These are phyloP conservation scores for Phytophthora megakarya DNA, from an alignment of 352 stramenopile genomes.

Conservation along the genomic window DNA sequence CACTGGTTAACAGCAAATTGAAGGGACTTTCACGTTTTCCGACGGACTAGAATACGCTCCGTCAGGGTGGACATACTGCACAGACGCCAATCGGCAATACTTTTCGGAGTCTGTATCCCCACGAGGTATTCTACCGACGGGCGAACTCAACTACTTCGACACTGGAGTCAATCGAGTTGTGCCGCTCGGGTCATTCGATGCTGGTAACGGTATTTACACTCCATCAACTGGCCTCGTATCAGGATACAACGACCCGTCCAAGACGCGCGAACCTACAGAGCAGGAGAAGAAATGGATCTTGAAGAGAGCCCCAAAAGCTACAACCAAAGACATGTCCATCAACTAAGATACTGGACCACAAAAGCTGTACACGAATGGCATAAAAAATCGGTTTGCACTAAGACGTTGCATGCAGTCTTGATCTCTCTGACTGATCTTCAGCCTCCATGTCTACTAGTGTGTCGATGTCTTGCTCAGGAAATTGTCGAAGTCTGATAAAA, in stretches of 20 bases:
- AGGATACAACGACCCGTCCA: slow-evolving; percentile 57
- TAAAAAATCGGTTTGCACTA: slow-evolving; percentile 3
- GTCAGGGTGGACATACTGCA: slow-evolving; percentile 70
- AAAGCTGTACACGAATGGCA: slow-evolving; percentile 5
- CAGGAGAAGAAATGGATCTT: slow-evolving; percentile 70
- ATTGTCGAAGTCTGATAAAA: slow-evolving; percentile 50
- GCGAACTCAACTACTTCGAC: slow-evolving; percentile 78
- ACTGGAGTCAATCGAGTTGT: slow-evolving; percentile 65
- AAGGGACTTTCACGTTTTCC: slow-evolving; percentile 78
- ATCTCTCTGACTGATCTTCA: background rate
- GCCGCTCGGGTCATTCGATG: slow-evolving; percentile 73
- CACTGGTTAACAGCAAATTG: slow-evolving; percentile 53
- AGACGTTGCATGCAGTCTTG: slow-evolving; percentile 4
- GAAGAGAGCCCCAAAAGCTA: slow-evolving; percentile 64
- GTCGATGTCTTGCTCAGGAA: slow-evolving; percentile 44
- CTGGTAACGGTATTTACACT: slow-evolving; percentile 77
- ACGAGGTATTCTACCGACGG: slow-evolving; percentile 52
- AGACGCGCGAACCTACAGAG: slow-evolving; percentile 52
- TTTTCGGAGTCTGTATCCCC: slow-evolving; percentile 69
- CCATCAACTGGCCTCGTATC: slow-evolving; percentile 59
- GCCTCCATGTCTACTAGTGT: slow-evolving; percentile 6
- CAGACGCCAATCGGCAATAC: slow-evolving; percentile 61
- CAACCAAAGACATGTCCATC: slow-evolving; percentile 73
- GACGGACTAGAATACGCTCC: slow-evolving; percentile 73
- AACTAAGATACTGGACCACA: slow-evolving; percentile 30